Conservation (phyloP, 2,329 filamentous ascomycete genomes). For the Penicillium rolfsii region DNA sequence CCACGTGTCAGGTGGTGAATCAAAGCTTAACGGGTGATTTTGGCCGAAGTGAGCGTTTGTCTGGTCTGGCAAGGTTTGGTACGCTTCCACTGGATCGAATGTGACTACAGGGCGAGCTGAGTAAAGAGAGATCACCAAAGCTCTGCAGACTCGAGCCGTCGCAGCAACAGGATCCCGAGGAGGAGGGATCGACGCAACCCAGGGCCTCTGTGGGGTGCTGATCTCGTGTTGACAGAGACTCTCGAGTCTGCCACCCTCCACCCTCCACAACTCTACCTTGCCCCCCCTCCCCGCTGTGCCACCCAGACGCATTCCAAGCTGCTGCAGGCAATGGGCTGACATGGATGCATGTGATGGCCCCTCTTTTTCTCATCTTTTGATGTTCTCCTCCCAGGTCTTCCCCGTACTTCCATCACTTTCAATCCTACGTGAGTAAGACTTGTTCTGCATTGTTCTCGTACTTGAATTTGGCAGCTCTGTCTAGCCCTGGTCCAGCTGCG, state of each 20-base stretch:
- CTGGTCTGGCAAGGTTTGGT: not conserved
- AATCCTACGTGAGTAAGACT: slow-evolving; percentile 1
- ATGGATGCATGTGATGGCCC: slow-evolving; percentile 24
- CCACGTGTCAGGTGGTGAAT: not conserved
- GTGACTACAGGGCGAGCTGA: not conserved
- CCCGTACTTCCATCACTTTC: slow-evolving; percentile 7
- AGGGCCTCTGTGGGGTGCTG: too few relatives aligned
- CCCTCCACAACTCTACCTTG: too few relatives aligned
- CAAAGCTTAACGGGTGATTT: not conserved
- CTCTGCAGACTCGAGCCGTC: not conserved
- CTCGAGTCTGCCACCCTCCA: not conserved
- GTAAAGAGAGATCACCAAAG: not conserved
- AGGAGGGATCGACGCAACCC: not conserved
- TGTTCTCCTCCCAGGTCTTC: not conserved
- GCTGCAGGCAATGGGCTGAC: slow-evolving; percentile 1
- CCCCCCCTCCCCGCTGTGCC: slow-evolving; percentile 11
- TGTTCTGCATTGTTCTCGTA: not conserved
- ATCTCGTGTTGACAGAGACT: not conserved
- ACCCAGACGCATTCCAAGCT: not conserved
- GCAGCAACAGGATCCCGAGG: not conserved
- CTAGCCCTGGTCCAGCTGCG: not conserved
- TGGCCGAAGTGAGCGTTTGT: not conserved
- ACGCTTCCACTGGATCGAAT: not conserved
- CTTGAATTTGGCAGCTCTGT: not conserved
- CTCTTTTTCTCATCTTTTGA: slow-evolving; percentile 24